These are phyloP conservation scores for Fusarium pilosicola DNA, from an alignment of 2,329 filamentous ascomycete genomes.

Conservation along the genomic window DNA sequence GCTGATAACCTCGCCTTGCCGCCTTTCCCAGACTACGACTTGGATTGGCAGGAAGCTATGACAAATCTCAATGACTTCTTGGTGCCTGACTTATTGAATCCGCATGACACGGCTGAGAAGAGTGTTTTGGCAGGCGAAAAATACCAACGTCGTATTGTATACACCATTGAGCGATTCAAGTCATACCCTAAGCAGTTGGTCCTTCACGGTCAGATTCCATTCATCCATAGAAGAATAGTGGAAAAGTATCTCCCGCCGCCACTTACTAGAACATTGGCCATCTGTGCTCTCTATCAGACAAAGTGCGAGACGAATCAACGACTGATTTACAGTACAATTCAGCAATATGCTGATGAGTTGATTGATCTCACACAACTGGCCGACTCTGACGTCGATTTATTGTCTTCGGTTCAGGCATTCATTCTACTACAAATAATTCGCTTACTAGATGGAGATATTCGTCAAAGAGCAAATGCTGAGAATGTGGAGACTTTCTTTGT, in stretches of 20 bases:
- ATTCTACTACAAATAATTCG: not conserved
- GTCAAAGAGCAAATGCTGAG: not conserved
- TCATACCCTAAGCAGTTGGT: not conserved
- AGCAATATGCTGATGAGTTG: not conserved
- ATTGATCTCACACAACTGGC: not conserved
- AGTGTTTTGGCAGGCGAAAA: not conserved
- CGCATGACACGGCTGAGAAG: not conserved
- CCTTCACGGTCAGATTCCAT: not conserved
- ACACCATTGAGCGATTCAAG: not conserved
- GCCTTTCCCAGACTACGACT: not conserved
- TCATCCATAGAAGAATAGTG: not conserved
- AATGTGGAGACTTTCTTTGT: not conserved
- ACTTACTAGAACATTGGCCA: not conserved
- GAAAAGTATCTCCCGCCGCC: not conserved
- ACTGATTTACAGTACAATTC: not conserved
- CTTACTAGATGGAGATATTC: not conserved
- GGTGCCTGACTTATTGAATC: not conserved
- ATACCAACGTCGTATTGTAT: not conserved
- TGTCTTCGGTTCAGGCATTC: not conserved
- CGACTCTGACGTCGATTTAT: not conserved
- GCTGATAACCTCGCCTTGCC: not conserved
- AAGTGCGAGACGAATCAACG: not conserved
- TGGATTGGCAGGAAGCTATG: not conserved
- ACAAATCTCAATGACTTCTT: not conserved
- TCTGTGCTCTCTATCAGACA: not conserved